phyloP scores from a whole-genome alignment of 2,329 filamentous ascomycete genomes.

The Fusarium acutatum region DNA sequence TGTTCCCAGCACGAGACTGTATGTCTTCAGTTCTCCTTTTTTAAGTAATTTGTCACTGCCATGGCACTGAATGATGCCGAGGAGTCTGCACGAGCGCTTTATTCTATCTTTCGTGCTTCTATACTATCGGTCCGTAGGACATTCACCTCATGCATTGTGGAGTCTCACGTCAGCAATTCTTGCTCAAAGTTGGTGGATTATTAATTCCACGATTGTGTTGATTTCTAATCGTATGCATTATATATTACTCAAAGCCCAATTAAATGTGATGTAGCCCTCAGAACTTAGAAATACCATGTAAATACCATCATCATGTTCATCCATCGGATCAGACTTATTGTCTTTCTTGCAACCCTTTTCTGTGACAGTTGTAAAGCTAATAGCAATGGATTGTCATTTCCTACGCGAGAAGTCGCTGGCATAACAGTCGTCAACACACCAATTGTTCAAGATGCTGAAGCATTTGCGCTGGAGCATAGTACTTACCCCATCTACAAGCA shows the following conservation, averaged over 20 bases:
- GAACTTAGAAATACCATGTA: fast-evolving
- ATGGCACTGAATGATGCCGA: fast-evolving
- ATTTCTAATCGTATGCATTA: not conserved
- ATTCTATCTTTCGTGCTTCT: too few relatives aligned
- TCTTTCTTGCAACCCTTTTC: too few relatives aligned
- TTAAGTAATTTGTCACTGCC: fast-evolving
- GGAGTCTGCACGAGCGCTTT: fast-evolving
- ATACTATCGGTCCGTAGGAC: not conserved
- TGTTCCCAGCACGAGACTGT: not conserved
- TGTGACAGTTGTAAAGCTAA: not conserved
- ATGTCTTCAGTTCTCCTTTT: not conserved
- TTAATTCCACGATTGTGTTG: fast-evolving
- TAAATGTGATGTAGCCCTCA: not conserved
- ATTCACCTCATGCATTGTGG: not conserved
- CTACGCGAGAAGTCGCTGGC: not conserved
- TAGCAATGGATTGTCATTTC: fast-evolving
- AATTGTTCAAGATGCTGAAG: conserved; percentile 1
- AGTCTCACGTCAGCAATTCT: not conserved
- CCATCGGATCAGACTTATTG: fast-evolving
- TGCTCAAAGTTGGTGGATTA: not conserved
- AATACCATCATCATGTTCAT: not conserved
- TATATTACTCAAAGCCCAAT: fast-evolving
- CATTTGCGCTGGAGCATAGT: not conserved
- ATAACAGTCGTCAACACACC: conserved; percentile 4
- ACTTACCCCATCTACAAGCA: conserved; percentile 18